phyloP scores from a whole-genome alignment of 169 alveolate species.

The Eimeria necatrix region DNA sequence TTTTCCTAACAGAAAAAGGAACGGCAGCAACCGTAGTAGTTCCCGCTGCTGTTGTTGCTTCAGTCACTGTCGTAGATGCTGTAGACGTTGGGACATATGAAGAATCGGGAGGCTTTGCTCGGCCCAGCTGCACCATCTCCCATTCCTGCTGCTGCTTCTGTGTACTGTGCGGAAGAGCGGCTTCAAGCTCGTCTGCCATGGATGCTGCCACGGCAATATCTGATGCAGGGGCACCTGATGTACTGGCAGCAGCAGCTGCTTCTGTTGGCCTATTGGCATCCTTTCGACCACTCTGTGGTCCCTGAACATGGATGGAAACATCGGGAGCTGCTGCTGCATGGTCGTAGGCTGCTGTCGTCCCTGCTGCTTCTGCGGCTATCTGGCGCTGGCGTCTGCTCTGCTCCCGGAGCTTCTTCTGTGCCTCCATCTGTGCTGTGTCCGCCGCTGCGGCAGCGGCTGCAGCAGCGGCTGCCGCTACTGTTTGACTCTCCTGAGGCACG shows the following conservation, averaged over 20 bases:
- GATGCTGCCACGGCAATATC: background rate
- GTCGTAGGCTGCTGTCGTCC: too few relatives aligned
- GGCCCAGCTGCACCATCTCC: constrained; percentile 14
- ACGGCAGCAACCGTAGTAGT: background rate
- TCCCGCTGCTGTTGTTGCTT: background rate
- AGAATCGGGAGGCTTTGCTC: background rate
- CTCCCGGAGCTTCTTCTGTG: constrained; percentile 11
- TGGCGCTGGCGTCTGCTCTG: background rate
- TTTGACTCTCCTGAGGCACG: background rate
- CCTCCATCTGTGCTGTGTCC: constrained; percentile 38
- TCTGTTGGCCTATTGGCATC: background rate
- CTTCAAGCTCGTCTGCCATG: background rate
- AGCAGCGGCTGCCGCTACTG: constrained; percentile 39
- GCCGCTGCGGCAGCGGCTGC: constrained; percentile 21
- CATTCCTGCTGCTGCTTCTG: constrained; percentile 12
- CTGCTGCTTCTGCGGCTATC: background rate
- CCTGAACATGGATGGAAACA: too few relatives aligned
- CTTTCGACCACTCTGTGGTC: too few relatives aligned
- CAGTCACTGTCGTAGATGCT: background rate
- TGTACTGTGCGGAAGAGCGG: background rate
- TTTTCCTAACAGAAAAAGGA: constrained; percentile 34
- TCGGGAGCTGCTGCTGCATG: too few relatives aligned
- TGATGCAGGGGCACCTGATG: background rate
- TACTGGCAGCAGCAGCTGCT: constrained; percentile 26
- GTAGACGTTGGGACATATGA: background rate